Evolutionary conservation across 768 basidiomycete species (phyloP).

Genomic region (Mycena indigotica): DNA sequence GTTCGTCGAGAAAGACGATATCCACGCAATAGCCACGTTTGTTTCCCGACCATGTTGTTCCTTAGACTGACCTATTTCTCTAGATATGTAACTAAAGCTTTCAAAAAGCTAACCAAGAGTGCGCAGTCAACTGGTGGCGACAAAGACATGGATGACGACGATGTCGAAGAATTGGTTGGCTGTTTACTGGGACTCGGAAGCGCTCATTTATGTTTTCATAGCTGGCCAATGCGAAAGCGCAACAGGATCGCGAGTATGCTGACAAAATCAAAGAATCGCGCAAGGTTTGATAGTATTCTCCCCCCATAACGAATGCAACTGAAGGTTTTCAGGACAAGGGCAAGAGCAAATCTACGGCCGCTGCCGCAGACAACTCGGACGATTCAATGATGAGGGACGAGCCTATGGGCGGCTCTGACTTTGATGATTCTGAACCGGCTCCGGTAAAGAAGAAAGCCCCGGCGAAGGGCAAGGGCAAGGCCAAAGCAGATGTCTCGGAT

Average conservation of each 20-base stretch:
- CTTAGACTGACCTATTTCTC: conserved; percentile 4
- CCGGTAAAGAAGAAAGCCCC: conserved; percentile 48
- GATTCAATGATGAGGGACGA: conserved; percentile 86
- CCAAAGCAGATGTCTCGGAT: conserved; percentile 27
- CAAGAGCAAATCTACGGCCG: conserved; percentile 45
- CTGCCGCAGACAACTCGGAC: conserved; percentile 54
- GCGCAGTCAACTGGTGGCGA: conserved; percentile 53
- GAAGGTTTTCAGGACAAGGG: conserved; percentile 48
- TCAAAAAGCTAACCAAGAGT: conserved; percentile 66
- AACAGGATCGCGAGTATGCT: conserved; percentile 63
- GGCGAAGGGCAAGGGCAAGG: conserved; percentile 17
- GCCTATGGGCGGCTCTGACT: conserved; percentile 49
- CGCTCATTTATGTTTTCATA: conserved; percentile 28
- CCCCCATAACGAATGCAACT: background rate
- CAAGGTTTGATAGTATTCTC: conserved; percentile 49
- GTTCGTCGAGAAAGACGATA: conserved; percentile 98
- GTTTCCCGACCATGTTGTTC: conserved; percentile 31
- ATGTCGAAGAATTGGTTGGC: conserved; percentile 72
- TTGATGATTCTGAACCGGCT: conserved; percentile 52
- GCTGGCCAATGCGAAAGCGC: conserved; percentile 71
- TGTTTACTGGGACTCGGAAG: background rate
- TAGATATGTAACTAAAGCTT: conserved; percentile 66
- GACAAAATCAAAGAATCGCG: conserved; percentile 48
- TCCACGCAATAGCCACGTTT: conserved; percentile 85
- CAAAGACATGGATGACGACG: conserved; percentile 70